Evolutionary conservation across 441 rosid genomes (phyloP).

Genomic region (Breynia disticha): DNA sequence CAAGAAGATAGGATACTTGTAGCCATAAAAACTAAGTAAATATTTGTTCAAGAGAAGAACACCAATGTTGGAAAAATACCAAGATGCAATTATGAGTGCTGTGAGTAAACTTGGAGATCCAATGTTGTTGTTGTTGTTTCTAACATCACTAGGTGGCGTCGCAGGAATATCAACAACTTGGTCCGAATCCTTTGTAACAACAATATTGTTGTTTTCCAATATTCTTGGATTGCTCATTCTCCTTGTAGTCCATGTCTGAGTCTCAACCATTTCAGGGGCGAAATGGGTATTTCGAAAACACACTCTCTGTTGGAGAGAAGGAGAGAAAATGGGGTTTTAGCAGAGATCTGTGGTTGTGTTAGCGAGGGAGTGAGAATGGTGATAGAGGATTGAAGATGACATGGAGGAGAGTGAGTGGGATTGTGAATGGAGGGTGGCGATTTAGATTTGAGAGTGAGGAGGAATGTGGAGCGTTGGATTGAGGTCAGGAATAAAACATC

Average conservation of each 20-base stretch:
- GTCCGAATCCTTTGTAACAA: slow-evolving; percentile 30
- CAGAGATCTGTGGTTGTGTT: slow-evolving; percentile 31
- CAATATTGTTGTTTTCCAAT: slow-evolving; percentile 29
- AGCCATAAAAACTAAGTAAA: slow-evolving; percentile 80
- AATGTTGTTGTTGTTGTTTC: slow-evolving; percentile 39
- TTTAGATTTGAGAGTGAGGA: slow-evolving; percentile 34
- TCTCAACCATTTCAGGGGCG: slow-evolving; percentile 69
- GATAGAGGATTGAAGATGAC: slow-evolving; percentile 11
- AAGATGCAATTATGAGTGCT: slow-evolving; percentile 68
- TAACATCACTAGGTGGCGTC: slow-evolving; percentile 69
- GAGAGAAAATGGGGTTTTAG: slow-evolving; percentile 14
- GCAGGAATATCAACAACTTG: slow-evolving; percentile 68
- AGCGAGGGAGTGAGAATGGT: slow-evolving; percentile 10
- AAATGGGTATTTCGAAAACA: not conserved
- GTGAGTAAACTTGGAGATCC: slow-evolving; percentile 58
- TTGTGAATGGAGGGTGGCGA: slow-evolving; percentile 39
- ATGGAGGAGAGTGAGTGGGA: slow-evolving; percentile 17
- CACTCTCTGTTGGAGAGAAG: slow-evolving; percentile 11
- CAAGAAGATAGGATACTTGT: slow-evolving; percentile 76
- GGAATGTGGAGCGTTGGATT: slow-evolving; percentile 34
- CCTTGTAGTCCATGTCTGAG: slow-evolving; percentile 94
- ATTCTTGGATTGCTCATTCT: slow-evolving; percentile 92
- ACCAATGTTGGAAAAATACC: slow-evolving; percentile 91
- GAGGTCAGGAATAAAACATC: slow-evolving; percentile 8
- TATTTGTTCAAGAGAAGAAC: slow-evolving; percentile 88